A percentile compares a stretch with the other conserved stretches of the same genome.
These are phyloP conservation scores for Calonectria pseudoturangicola DNA, from an alignment of 2,329 filamentous ascomycete species.

Conservation along the genomic window DNA sequence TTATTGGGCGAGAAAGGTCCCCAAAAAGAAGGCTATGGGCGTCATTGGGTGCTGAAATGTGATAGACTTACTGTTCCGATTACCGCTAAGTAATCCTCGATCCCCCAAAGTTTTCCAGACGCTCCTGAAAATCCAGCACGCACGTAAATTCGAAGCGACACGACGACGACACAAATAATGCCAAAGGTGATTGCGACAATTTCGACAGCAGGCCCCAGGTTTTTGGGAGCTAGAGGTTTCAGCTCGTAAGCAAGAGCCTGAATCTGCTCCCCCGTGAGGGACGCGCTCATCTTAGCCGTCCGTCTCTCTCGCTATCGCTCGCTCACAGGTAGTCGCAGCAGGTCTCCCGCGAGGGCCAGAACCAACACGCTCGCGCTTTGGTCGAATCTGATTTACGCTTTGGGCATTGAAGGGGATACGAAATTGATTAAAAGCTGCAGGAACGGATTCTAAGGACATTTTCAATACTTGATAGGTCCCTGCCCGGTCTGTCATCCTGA, in stretches of 20 bases:
- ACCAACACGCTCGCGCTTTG: background rate
- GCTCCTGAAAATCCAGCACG: conserved; percentile 2
- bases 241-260: conserved; percentile 13
- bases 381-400: background rate
- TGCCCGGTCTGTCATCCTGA: background rate
- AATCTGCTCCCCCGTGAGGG: conserved; percentile 17
- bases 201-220: background rate
- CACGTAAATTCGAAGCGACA: conserved; percentile 14
- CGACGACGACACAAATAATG: conserved; percentile 5
- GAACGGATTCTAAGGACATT: conserved; percentile 5
- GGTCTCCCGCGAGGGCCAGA: background rate
- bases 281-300: conserved; percentile 3
- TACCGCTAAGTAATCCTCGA: conserved; percentile 14
- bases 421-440: conserved; percentile 4
- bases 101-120: conserved; percentile 8
- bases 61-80: conserved; percentile 3
- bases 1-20: background rate
- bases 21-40: background rate
- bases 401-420: conserved; percentile 1
- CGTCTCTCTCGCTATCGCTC: background rate
- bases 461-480: conserved; percentile 20
- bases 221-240: background rate
- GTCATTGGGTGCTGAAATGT: background rate
- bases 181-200: conserved; percentile 10
- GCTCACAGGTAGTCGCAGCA: background rate